Evolutionary conservation across 257 asterid species (phyloP).

Genomic region (Solanum bukasovii): DNA sequence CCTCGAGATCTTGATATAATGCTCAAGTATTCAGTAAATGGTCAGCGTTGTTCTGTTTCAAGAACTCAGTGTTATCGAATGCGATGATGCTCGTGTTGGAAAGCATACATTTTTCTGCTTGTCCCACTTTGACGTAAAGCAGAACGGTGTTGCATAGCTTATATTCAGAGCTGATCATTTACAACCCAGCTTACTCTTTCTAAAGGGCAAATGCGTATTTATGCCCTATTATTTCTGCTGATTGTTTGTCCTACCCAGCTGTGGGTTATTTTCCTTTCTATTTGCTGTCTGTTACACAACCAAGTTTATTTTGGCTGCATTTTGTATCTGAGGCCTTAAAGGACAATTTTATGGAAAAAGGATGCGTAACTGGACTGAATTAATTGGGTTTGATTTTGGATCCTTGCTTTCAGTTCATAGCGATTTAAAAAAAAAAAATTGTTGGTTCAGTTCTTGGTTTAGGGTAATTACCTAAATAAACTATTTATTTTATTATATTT

Average conservation of each 20-base stretch:
- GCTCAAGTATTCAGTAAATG: conserved; percentile 67
- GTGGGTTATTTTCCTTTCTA: not conserved
- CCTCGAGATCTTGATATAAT: conserved; percentile 90
- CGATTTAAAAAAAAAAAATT: no score
- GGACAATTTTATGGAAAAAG: not conserved
- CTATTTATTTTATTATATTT: no score
- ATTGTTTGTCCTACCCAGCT: not conserved
- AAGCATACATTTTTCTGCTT: not conserved
- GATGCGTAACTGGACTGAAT: not conserved
- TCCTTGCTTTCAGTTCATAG: not conserved
- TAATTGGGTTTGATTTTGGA: not conserved
- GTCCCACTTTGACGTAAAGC: not conserved
- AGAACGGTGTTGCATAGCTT: not conserved
- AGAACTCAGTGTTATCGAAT: conserved; percentile 59
- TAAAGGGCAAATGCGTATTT: not conserved
- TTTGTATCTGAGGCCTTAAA: not conserved
- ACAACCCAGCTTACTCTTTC: not conserved
- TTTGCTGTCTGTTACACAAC: not conserved
- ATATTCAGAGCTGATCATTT: not conserved
- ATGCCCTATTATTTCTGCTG: not conserved
- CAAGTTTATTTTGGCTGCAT: not conserved
- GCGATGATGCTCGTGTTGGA: conserved; percentile 25
- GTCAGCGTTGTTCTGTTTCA: conserved; percentile 48
- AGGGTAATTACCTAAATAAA: not conserved
- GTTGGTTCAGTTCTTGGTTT: not conserved